phyloP scores from a whole-genome alignment of 148 eudicot species.

The Pharnaceum exiguum region DNA sequence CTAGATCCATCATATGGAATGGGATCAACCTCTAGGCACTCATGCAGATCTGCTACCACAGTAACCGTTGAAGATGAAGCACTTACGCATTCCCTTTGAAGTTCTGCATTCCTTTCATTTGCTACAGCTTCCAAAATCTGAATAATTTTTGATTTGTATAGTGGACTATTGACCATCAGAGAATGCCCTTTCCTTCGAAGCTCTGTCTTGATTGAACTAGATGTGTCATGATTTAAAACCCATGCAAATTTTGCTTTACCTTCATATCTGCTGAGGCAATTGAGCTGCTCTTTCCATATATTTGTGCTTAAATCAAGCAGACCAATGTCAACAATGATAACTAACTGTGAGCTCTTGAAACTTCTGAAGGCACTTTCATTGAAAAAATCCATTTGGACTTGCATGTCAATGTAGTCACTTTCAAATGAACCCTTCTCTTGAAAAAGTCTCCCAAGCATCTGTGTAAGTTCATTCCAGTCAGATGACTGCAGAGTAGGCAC shows the following conservation, averaged over 20 bases:
- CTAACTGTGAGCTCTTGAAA: conserved; percentile 25
- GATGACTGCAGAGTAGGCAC: conserved; percentile 62
- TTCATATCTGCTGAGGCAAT: conserved; percentile 45
- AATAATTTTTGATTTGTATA: conserved; percentile 78
- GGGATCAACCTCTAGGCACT: conserved; percentile 56
- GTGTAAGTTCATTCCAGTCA: conserved; percentile 91
- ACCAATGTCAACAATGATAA: conserved; percentile 65
- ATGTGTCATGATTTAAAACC: conserved; percentile 77
- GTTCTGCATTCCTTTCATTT: conserved; percentile 39
- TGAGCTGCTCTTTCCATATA: conserved; percentile 81
- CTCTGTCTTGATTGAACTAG: conserved; percentile 62
- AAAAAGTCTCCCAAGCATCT: conserved; percentile 45
- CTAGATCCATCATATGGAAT: conserved; percentile 44
- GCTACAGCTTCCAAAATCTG: conserved; percentile 76
- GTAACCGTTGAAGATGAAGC: conserved; percentile 10
- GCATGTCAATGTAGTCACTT: conserved; percentile 12
- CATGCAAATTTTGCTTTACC: conserved; percentile 64
- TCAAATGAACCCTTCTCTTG: conserved; percentile 26
- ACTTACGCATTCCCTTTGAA: conserved; percentile 21
- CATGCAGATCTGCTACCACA: conserved; percentile 35
- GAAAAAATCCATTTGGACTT: conserved; percentile 19
- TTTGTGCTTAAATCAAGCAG: conserved; percentile 72
- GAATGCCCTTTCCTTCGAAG: conserved; percentile 68
- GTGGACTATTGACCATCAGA: conserved; percentile 76
- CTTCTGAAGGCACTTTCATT: conserved; percentile 22